Conservation (phyloP, 768 basidiomycete genomes). For the Agaricus subrufescens region DNA sequence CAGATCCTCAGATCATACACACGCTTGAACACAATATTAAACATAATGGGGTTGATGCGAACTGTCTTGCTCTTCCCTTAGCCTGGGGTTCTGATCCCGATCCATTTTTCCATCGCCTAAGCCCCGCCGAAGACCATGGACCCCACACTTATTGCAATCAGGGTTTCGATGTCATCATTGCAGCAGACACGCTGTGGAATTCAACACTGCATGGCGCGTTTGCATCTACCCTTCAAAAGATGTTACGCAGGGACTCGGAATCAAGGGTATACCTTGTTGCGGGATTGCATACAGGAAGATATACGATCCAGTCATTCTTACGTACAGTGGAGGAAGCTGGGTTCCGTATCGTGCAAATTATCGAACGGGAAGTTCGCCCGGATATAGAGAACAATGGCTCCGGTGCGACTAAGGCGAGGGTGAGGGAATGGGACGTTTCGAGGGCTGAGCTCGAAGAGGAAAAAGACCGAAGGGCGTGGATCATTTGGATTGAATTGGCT, state of each 20-base stretch:
- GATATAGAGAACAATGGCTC: background rate
- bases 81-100: slow-evolving; percentile 58
- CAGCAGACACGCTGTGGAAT: slow-evolving; percentile 81
- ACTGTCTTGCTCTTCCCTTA: slow-evolving; percentile 52
- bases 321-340: slow-evolving; percentile 26
- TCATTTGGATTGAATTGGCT: slow-evolving; percentile 58
- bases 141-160: slow-evolving; percentile 7
- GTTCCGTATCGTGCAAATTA: slow-evolving; percentile 41
- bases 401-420: background rate
- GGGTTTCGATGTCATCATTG: slow-evolving; percentile 61
- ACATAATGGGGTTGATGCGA: slow-evolving; percentile 41
- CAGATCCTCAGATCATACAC: slow-evolving; percentile 55
- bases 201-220: slow-evolving; percentile 52
- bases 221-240: slow-evolving; percentile 43
- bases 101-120: background rate
- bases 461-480: slow-evolving; percentile 63
- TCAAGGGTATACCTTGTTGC: slow-evolving; percentile 64
- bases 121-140: slow-evolving; percentile 16
- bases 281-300: slow-evolving; percentile 73
- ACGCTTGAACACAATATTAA: slow-evolving; percentile 54
- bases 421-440: slow-evolving; percentile 47
- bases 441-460: slow-evolving; percentile 55
- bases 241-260: slow-evolving; percentile 35
- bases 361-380: slow-evolving; percentile 42
- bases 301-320: slow-evolving; percentile 64